Evolutionary conservation across 345 rosid species (phyloP).

Genomic region (sweet orange (Citrus sinensis)): DVS_A1.0 CM039169.1:29273501-29274000

Average conservation of each 20-base stretch:
- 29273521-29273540: constrained; percentile 96
- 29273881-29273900: constrained; percentile 89
- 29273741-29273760: constrained; percentile 90
- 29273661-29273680: constrained; percentile 84
- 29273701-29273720: constrained; percentile 69
- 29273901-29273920: constrained; percentile 90
- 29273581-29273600: neutral
- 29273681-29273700: constrained; percentile 86
- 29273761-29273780: constrained; percentile 45
- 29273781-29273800: neutral
- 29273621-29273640: constrained; percentile 42
- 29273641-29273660: constrained; percentile 96
- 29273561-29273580: neutral
- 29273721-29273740: constrained; percentile 83
- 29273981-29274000: constrained; percentile 98
- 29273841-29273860: neutral
- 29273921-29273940: constrained; percentile 93
- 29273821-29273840: neutral
- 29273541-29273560: constrained; percentile 27
- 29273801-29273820: neutral
- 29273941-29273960: constrained; percentile 93
- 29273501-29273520: constrained; percentile 94
- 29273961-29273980: constrained; percentile 91
- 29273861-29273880: constrained; percentile 64
- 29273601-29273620: neutral